Evolutionary conservation across 2,329 filamentous ascomycete genomes (phyloP).

Genomic region (Aureobasidium mangrovei): DNA sequence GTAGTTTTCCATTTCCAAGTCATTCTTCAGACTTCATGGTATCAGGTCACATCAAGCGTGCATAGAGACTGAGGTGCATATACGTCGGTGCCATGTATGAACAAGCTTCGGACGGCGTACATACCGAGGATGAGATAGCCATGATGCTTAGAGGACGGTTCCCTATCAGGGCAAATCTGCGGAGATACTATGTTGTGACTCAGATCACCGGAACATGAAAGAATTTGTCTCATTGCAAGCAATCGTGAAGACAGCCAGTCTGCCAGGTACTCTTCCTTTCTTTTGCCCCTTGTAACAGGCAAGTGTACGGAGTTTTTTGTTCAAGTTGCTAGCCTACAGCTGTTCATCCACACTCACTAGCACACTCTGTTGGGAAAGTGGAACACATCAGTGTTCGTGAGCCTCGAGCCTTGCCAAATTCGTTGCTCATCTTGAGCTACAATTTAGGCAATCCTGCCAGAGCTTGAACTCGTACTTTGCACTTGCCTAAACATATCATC

Average conservation of each 20-base stretch:
- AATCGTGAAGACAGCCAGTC: background rate
- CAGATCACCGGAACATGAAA: background rate
- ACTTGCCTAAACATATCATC: background rate
- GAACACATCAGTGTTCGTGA: background rate
- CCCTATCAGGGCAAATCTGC: background rate
- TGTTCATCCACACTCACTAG: background rate
- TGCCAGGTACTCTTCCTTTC: constrained; percentile 1
- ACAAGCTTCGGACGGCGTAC: constrained; percentile 1
- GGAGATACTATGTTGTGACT: background rate
- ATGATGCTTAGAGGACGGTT: constrained; percentile 1
- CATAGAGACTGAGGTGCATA: background rate
- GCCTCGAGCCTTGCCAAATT: background rate
- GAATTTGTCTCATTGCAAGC: background rate
- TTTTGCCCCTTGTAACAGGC: background rate
- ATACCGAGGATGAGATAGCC: background rate
- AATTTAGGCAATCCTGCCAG: background rate
- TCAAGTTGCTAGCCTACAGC: background rate
- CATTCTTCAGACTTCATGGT: background rate
- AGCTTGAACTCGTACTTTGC: background rate
- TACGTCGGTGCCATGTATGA: background rate
- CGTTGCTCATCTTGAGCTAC: background rate
- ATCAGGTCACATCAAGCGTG: background rate
- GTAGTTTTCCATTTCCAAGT: background rate
- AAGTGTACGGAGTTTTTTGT: background rate
- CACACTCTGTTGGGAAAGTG: background rate